Base-by-base conservation (phyloP, 2,329 filamentous ascomycete genomes). In the Rutstroemia sp. region DNA sequence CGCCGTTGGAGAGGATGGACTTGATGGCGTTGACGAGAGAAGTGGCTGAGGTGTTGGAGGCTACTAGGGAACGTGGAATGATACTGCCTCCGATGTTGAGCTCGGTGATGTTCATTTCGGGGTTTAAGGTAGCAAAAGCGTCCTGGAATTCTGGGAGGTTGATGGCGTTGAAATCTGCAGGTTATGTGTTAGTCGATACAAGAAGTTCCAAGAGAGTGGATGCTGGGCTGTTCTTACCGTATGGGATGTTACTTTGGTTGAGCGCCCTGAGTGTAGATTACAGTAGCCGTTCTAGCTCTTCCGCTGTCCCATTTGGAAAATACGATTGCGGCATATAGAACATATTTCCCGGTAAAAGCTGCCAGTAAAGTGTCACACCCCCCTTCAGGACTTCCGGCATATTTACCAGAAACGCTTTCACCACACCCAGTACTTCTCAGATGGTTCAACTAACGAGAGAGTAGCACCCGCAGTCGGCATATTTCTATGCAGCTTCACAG, bases 401-500 rank as follows among this genome's bases (percentile, higher is more conserved):
- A 42, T 39, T 42, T n/a, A 48, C 14, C 12, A 56, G 41, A 38
- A 59, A 56, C 2, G 34, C 39, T 18, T 55, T 25, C 2, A 58
- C 6, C 14, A 55, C 48, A 44, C 52, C 42, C 52, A 58, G 25
- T 30, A 58, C 8, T 21, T 25, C n/a, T 58, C 52, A 1, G 52
- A 49, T n/a, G 49, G 2, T 38, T 52, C 48, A 4, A 41, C 23
- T 10, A 57, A 57, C 7, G 42, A 21, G 12, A 59, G 38, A 10
- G 46, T 52, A 12, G 42, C 51, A 7, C 47, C 50, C 10, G 37
- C 46, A 5, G 71, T 70, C 0, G 67, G 68, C 0, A 65, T 66
- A 2, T 74, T 75, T 0, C 74, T 72, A 62, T 80, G 72, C 0
- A 78, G 76, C 56, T 77, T 77, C 10, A 79, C 49, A 0, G 79